Percentiles rank a stretch among this genome's conserved stretches.
Evolutionary conservation across 1,284 basidiomycete species (phyloP).

Genomic region (Ustilago tritici): DNA sequence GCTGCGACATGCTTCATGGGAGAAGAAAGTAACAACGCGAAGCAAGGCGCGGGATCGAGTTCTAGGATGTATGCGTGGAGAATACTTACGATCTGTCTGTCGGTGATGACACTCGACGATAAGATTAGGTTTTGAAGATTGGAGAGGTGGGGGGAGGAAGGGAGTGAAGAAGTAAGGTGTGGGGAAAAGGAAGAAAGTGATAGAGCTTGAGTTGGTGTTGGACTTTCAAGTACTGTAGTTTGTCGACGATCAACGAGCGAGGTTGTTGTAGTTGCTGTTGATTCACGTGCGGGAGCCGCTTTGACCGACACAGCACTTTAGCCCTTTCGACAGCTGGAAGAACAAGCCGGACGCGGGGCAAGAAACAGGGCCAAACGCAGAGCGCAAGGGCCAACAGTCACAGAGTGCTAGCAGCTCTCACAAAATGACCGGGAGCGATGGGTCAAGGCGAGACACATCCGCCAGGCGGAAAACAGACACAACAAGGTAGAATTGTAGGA

Average conservation of each 20-base stretch:
- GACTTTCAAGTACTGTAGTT: slow-evolving; percentile 10
- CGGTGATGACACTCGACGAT: slow-evolving; percentile 25
- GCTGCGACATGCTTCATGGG: neutral
- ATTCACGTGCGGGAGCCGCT: slow-evolving; percentile 27
- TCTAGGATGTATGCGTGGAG: neutral
- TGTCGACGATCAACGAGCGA: slow-evolving; percentile 5
- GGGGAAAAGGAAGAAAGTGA: slow-evolving; percentile 8
- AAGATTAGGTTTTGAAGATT: slow-evolving; percentile 1
- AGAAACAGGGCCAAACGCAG: neutral
- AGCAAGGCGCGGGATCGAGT: neutral
- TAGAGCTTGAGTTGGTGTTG: slow-evolving; percentile 1
- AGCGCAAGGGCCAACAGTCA: neutral
- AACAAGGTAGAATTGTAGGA: slow-evolving; percentile 11
- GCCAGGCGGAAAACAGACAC: neutral
- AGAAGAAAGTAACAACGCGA: neutral
- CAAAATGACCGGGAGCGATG: neutral
- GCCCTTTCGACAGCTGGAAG: neutral
- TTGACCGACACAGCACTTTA: slow-evolving; percentile 14
- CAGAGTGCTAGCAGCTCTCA: neutral
- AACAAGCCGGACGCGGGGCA: slow-evolving; percentile 6
- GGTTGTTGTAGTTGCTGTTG: neutral
- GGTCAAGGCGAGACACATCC: no score
- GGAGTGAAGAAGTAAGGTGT: slow-evolving; percentile 11
- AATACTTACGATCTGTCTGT: slow-evolving; percentile 43
- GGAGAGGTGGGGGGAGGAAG: slow-evolving; percentile 3